phyloP scores from a whole-genome alignment of 768 basidiomycete genomes.

The Omphalotus guepiniiformis region DNA sequence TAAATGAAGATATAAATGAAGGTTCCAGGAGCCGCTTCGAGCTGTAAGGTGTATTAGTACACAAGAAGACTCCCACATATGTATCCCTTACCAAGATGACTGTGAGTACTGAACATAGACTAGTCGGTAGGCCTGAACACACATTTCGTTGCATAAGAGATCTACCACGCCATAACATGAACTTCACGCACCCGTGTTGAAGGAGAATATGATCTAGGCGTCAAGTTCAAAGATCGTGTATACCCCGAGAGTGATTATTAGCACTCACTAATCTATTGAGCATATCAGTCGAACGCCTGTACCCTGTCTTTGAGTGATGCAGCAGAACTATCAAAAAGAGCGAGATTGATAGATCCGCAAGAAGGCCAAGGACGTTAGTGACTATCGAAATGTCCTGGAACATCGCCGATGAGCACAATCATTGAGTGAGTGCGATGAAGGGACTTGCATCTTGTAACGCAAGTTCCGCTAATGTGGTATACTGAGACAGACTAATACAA shows the following conservation, averaged over 20 bases:
- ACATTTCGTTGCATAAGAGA: not conserved
- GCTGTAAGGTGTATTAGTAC: not conserved
- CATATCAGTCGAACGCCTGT: constrained; percentile 7
- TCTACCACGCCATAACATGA: not conserved
- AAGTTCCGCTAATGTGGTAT: constrained; percentile 4
- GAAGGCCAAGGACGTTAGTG: constrained; percentile 7
- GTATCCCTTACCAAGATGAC: constrained; percentile 2
- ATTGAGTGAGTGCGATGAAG: not conserved
- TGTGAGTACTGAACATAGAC: constrained; percentile 3
- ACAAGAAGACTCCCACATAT: not conserved
- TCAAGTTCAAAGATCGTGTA: not conserved
- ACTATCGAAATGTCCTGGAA: constrained; percentile 4
- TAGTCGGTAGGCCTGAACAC: constrained; percentile 4
- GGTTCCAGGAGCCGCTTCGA: constrained; percentile 1
- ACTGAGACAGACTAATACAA: constrained; percentile 1
- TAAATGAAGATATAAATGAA: constrained; percentile 10
- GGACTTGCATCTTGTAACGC: constrained; percentile 2
- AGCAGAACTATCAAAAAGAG: constrained; percentile 6
- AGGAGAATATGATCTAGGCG: constrained; percentile 8
- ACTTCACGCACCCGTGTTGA: constrained; percentile 7
- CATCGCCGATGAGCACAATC: not conserved
- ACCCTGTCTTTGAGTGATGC: constrained; percentile 9
- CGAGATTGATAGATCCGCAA: constrained; percentile 3
- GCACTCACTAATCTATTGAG: constrained; percentile 9
- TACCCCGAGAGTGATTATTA: not conserved